These are phyloP conservation scores for Moniliella sp. DNA, from an alignment of 1,284 basidiomycete genomes.

Conservation along the genomic window DNA sequence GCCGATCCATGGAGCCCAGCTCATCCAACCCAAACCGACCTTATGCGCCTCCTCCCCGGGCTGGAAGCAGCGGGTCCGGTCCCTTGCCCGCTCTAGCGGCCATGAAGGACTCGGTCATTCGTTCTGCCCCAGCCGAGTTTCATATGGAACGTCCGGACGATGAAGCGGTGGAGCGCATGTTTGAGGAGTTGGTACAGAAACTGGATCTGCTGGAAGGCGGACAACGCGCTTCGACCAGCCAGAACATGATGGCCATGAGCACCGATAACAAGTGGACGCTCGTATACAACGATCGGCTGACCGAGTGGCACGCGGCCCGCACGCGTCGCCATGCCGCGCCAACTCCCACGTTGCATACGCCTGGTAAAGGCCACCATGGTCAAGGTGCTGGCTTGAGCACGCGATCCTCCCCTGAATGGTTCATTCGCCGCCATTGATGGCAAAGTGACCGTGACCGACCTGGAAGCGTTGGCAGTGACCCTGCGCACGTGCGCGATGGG, in stretches of 20 bases:
- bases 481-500: constrained; percentile 41
- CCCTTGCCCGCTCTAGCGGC: no score
- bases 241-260: constrained; percentile 26
- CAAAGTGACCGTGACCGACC: constrained; percentile 59
- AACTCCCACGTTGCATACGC: no score
- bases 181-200: constrained; percentile 29
- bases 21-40: no score
- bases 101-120: no score
- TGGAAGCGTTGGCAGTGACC: constrained; percentile 54
- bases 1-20: no score
- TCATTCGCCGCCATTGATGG: constrained; percentile 66
- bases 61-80: no score
- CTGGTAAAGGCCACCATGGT: no score
- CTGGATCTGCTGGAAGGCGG: constrained; percentile 25
- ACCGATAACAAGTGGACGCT: constrained; percentile 78
- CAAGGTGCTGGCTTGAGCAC: no score
- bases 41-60: no score
- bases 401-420: constrained; percentile 42
- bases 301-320: constrained; percentile 46
- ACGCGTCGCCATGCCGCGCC: no score
- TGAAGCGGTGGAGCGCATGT: constrained; percentile 24
- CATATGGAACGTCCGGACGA: constrained; percentile 14
- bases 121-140: constrained; percentile 23
- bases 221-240: constrained; percentile 17
- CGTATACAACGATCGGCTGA: constrained; percentile 61